Evolutionary conservation across 1,284 basidiomycete species (phyloP).

Genomic region (Cutaneotrichosporon cutaneum): DNA sequence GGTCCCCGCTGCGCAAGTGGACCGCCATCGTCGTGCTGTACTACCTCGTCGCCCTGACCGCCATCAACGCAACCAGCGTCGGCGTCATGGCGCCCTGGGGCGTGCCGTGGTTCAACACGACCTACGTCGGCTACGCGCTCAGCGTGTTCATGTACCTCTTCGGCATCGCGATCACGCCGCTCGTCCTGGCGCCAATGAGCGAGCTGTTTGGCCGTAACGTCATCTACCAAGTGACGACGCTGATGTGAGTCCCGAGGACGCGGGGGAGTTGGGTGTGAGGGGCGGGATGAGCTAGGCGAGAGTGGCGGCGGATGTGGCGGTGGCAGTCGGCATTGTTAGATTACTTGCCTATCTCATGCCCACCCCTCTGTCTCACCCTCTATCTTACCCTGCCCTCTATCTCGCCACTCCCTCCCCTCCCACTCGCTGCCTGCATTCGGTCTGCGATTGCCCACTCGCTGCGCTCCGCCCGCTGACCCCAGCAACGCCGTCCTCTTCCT

Average conservation of each 20-base stretch:
- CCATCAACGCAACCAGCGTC: constrained; percentile 32
- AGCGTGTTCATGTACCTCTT: constrained; percentile 36
- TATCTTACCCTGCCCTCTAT: neutral
- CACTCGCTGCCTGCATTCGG: too few species aligned
- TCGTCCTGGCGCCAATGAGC: constrained; percentile 47
- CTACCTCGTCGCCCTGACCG: constrained; percentile 34
- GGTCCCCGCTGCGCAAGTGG: constrained; percentile 33
- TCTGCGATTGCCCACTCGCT: too few species aligned
- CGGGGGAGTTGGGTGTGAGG: too few species aligned
- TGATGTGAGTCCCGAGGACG: constrained; percentile 38
- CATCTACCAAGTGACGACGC: constrained; percentile 44
- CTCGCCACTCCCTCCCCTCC: too few species aligned
- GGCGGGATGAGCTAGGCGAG: too few species aligned
- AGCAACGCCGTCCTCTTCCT: constrained; percentile 44
- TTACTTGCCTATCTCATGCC: too few species aligned
- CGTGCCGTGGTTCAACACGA: constrained; percentile 32
- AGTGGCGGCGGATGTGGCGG: too few species aligned
- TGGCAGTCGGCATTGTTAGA: too few species aligned
- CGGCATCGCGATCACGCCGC: constrained; percentile 41
- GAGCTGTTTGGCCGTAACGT: constrained; percentile 45
- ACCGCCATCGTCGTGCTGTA: constrained; percentile 28
- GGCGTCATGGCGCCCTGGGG: constrained; percentile 37
- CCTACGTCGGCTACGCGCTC: constrained; percentile 30
- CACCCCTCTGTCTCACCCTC: neutral
- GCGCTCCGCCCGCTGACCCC: neutral